phyloP scores from a whole-genome alignment of 2,329 filamentous ascomycete genomes.

The Fusarium duplospermum region DNA sequence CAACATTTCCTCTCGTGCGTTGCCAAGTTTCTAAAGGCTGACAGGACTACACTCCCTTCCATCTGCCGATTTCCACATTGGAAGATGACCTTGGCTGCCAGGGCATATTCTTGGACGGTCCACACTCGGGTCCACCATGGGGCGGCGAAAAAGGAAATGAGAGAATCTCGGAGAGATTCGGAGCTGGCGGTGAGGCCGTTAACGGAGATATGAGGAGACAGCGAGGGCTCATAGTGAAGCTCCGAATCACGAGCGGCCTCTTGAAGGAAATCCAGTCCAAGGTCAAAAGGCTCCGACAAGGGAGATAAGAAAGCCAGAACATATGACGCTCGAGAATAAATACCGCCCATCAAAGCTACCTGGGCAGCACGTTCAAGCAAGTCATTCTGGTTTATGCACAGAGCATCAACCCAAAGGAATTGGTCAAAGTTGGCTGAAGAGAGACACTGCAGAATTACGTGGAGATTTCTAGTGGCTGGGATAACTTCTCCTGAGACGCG shows the following conservation, averaged over 20 bases:
- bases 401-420: constrained; percentile 9
- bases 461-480: constrained; percentile 10
- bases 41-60: neutral
- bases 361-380: constrained; percentile 7
- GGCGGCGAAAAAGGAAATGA: constrained; percentile 10
- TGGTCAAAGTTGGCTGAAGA: neutral
- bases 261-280: constrained; percentile 8
- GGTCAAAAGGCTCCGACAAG: neutral
- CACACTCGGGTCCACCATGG: constrained; percentile 24
- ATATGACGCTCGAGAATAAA: constrained; percentile 18
- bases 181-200: neutral
- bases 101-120: constrained; percentile 15
- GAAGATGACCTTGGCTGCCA: constrained; percentile 4
- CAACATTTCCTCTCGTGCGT: constrained; percentile 13
- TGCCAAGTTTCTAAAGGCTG: neutral
- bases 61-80: constrained; percentile 10
- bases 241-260: neutral
- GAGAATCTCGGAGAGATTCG: constrained; percentile 4
- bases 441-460: neutral
- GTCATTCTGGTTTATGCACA: constrained; percentile 23
- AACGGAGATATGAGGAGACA: constrained; percentile 2
- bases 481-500: neutral
- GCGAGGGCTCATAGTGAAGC: constrained; percentile 12
- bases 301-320: constrained; percentile 13
- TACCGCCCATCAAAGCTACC: constrained; percentile 11